phyloP scores from a whole-genome alignment of 73 alveolate genomes.

The Paramecium octaurelia region DNA sequence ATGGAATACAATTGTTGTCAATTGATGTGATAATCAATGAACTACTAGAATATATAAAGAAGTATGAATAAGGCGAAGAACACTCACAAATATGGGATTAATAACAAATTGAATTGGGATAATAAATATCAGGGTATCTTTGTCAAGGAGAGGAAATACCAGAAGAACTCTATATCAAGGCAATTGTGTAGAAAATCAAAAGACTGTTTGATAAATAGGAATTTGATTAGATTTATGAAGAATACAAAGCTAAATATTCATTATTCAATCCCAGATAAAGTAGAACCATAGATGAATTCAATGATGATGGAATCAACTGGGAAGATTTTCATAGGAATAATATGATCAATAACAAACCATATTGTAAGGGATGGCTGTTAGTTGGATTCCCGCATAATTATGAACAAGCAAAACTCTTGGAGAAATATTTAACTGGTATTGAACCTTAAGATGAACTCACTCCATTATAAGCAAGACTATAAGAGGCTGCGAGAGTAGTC shows the following conservation, averaged over 20 bases:
- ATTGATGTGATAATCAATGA: slow-evolving; percentile 45
- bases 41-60: background rate
- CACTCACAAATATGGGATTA: slow-evolving; percentile 35
- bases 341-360: slow-evolving; percentile 12
- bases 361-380: slow-evolving; percentile 83
- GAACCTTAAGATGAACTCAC: slow-evolving; percentile 77
- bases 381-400: slow-evolving; percentile 91
- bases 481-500: slow-evolving; percentile 74
- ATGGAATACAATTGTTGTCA: slow-evolving; percentile 56
- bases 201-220: background rate
- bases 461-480: slow-evolving; percentile 61
- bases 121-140: slow-evolving; percentile 63
- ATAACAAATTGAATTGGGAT: slow-evolving; percentile 58
- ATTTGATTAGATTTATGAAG: slow-evolving; percentile 30
- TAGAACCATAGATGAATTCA: background rate
- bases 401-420: slow-evolving; percentile 88
- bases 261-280: background rate
- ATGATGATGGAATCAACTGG: slow-evolving; percentile 27
- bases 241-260: background rate
- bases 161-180: slow-evolving; percentile 82
- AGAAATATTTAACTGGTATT: slow-evolving; percentile 84
- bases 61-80: slow-evolving; percentile 7
- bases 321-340: slow-evolving; percentile 39
- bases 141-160: slow-evolving; percentile 80
- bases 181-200: slow-evolving; percentile 62